Evolutionary conservation across 352 stramenopile species (phyloP).

Genomic region (Thalassiosira ordinaria): DNA sequence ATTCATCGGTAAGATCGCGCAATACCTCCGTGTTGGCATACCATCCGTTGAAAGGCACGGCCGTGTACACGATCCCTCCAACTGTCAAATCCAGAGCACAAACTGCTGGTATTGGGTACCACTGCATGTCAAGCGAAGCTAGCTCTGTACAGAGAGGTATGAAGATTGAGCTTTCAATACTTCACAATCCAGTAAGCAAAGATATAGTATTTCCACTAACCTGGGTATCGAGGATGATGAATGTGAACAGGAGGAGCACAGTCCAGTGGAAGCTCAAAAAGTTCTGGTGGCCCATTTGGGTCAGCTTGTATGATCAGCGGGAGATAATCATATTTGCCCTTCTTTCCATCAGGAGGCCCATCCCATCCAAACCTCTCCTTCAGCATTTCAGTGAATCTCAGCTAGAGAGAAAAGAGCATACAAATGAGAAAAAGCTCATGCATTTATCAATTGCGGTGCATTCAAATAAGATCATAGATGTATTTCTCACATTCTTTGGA

Average conservation of each 20-base stretch:
- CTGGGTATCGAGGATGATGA: slow-evolving; percentile 41
- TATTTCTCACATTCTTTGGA: slow-evolving; percentile 45
- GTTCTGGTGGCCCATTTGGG: slow-evolving; percentile 18
- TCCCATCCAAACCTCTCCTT: slow-evolving; percentile 49
- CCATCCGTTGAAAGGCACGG: slow-evolving; percentile 59
- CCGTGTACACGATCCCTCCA: slow-evolving; percentile 46
- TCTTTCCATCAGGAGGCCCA: slow-evolving; percentile 40
- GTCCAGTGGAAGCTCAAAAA: slow-evolving; percentile 46
- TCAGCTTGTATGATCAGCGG: slow-evolving; percentile 44
- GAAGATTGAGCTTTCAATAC: neutral
- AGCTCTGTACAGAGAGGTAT: slow-evolving; percentile 9
- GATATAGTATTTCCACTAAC: slow-evolving; percentile 8
- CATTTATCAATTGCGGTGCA: too few relatives aligned
- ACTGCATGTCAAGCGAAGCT: slow-evolving; percentile 31
- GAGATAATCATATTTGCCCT: slow-evolving; percentile 37
- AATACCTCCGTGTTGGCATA: slow-evolving; percentile 54
- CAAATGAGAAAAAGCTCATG: too few relatives aligned
- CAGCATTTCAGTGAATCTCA: slow-evolving; percentile 60
- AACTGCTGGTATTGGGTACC: slow-evolving; percentile 51
- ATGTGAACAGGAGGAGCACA: slow-evolving; percentile 45
- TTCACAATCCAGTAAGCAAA: neutral
- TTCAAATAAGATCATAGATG: too few relatives aligned
- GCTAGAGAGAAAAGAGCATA: slow-evolving; percentile 2
- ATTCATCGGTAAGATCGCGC: slow-evolving; percentile 40
- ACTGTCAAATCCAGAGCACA: slow-evolving; percentile 46